phyloP scores from a whole-genome alignment of 768 basidiomycete species.

The Boletus reticulatus region DNA sequence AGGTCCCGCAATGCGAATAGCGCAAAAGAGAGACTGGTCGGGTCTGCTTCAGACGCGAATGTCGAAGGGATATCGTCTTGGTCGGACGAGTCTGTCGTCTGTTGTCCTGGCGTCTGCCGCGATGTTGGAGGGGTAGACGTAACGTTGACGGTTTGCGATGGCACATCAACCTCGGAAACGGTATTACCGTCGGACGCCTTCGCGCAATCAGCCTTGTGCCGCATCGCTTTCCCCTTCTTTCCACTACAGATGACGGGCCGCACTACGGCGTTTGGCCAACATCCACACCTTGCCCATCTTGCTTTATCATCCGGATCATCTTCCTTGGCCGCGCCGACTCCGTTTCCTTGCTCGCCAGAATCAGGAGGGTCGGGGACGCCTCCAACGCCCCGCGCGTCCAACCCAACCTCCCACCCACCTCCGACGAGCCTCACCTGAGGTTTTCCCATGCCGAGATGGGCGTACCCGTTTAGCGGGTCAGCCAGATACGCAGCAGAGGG shows the following conservation, averaged over 20 bases:
- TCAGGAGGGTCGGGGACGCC: conserved; percentile 35
- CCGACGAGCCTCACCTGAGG: conserved; percentile 79
- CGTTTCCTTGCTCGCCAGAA: background rate
- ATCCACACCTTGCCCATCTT: conserved; percentile 57
- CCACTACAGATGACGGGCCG: conserved; percentile 41
- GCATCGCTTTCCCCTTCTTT: conserved; percentile 17
- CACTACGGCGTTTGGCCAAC: conserved; percentile 48
- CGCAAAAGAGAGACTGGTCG: conserved; percentile 60
- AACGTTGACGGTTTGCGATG: conserved; percentile 10
- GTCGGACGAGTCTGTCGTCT: conserved; percentile 15
- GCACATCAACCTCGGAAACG: background rate
- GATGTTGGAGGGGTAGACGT: conserved; percentile 6
- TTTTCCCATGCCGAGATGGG: conserved; percentile 78
- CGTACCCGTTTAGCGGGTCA: conserved; percentile 87
- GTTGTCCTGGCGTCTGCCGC: conserved; percentile 9
- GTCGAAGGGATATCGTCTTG: conserved; percentile 14
- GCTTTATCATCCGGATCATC: conserved; percentile 40
- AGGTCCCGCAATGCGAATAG: conserved; percentile 79
- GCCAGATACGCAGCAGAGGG: conserved; percentile 67
- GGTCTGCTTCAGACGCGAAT: conserved; percentile 25
- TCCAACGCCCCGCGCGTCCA: conserved; percentile 78
- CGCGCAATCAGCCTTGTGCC: conserved; percentile 18
- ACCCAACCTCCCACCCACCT: conserved; percentile 70
- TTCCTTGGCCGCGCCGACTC: conserved; percentile 28
- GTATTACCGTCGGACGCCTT: conserved; percentile 1